Evolutionary conservation across 2,329 filamentous ascomycete species (phyloP).

Genomic region (Talaromyces pinophilus): DNA sequence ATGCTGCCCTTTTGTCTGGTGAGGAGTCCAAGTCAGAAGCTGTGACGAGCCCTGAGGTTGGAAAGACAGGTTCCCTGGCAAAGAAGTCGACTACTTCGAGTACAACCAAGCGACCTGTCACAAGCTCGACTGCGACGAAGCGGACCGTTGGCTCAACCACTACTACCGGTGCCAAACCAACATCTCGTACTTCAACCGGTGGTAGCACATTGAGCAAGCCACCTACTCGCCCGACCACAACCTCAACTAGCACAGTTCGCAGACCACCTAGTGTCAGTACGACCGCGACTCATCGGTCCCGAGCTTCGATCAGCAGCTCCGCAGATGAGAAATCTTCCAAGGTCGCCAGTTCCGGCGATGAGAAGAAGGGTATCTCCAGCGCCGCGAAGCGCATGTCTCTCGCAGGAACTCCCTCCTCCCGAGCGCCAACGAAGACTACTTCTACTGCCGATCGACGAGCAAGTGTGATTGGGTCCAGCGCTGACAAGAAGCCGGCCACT

Average conservation of each 20-base stretch:
- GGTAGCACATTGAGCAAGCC: constrained; percentile 48
- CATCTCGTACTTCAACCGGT: constrained; percentile 33
- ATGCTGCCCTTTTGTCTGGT: constrained; percentile 36
- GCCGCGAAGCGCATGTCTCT: constrained; percentile 50
- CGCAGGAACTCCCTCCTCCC: constrained; percentile 39
- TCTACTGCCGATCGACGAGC: constrained; percentile 41
- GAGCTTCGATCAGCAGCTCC: constrained; percentile 47
- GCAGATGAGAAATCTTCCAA: constrained; percentile 44
- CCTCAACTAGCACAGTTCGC: constrained; percentile 13
- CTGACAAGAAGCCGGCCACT: constrained; percentile 36
- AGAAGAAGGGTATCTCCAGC: constrained; percentile 45
- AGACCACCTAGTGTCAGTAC: constrained; percentile 34
- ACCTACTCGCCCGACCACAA: constrained; percentile 42
- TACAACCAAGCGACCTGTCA: constrained; percentile 28
- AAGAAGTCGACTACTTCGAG: constrained; percentile 31
- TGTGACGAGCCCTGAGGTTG: constrained; percentile 39
- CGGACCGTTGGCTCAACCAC: constrained; percentile 34
- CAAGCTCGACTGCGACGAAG: constrained; percentile 39
- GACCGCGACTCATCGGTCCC: constrained; percentile 43
- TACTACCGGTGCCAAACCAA: constrained; percentile 32
- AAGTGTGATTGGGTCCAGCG: constrained; percentile 39
- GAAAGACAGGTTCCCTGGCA: constrained; percentile 38
- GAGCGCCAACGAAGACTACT: constrained; percentile 38
- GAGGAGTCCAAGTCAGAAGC: constrained; percentile 32
- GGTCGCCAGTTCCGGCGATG: constrained; percentile 48